Evolutionary conservation across 768 basidiomycete genomes (phyloP).

Genomic region (Floccularia luteovirens): DNA sequence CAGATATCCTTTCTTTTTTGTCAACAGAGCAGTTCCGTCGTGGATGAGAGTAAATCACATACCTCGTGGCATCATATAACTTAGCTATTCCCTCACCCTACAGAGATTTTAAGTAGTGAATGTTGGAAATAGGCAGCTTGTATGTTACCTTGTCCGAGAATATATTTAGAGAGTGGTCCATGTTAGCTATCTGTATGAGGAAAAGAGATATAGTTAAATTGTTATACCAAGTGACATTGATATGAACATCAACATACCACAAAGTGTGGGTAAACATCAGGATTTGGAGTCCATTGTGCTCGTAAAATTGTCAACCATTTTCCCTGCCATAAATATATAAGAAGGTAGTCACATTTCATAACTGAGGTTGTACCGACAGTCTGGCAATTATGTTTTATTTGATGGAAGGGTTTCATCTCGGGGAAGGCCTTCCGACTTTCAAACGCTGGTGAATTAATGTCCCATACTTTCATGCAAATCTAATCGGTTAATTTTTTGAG

Average conservation of each 20-base stretch:
- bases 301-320: conserved; percentile 75
- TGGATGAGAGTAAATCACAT: conserved; percentile 8
- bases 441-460: conserved; percentile 47
- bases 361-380: conserved; percentile 39
- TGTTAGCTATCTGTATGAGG: conserved; percentile 66
- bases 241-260: conserved; percentile 38
- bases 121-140: neutral
- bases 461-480: conserved; percentile 54
- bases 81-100: conserved; percentile 67
- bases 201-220: neutral
- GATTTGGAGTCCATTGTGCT: conserved; percentile 74
- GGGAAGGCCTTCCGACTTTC: conserved; percentile 40
- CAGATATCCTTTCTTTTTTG: conserved; percentile 49
- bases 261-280: conserved; percentile 78
- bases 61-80: conserved; percentile 53
- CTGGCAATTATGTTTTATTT: conserved; percentile 69
- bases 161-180: conserved; percentile 74
- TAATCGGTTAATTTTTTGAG: conserved; percentile 6
- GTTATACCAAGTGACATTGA: neutral
- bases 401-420: conserved; percentile 54
- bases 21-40: conserved; percentile 2
- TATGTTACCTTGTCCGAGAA: conserved; percentile 57
- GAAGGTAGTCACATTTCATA: neutral
- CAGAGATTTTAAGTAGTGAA: neutral
- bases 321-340: conserved; percentile 37